phyloP scores from a whole-genome alignment of 352 stramenopile species.

The Globisporangium spinosum region DNA sequence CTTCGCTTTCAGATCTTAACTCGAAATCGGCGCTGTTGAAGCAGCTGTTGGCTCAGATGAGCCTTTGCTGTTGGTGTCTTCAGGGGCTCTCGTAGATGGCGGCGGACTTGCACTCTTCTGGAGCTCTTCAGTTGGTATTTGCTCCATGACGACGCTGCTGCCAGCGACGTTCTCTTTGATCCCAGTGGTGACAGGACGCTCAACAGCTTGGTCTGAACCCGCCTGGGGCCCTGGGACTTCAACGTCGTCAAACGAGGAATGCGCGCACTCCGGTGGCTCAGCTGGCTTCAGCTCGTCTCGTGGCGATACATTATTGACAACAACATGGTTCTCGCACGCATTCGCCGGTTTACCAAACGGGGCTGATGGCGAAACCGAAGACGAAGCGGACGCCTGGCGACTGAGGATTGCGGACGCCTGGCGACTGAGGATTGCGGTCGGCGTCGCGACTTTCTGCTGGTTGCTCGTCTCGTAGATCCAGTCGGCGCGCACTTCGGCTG shows the following conservation, averaged over 20 bases:
- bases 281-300: neutral
- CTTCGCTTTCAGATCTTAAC: neutral
- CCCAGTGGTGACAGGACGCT: neutral
- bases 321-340: neutral
- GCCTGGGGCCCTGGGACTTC: neutral
- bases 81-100: neutral
- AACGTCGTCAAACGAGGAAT: neutral
- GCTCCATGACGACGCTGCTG: neutral
- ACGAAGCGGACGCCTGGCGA: neutral
- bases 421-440: neutral
- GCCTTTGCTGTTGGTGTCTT: neutral
- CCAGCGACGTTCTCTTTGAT: neutral
- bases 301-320: neutral
- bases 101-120: neutral
- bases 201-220: neutral
- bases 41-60: neutral
- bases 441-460: neutral
- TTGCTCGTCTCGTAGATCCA: constrained; percentile 15
- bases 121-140: neutral
- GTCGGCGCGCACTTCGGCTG: constrained; percentile 10
- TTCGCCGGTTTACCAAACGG: neutral
- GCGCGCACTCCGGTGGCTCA: neutral
- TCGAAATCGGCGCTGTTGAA: neutral
- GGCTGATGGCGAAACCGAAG: neutral
- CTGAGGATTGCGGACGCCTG: neutral